Conservation (phyloP, 768 basidiomycete genomes). For the Harrya chromipes region DNA sequence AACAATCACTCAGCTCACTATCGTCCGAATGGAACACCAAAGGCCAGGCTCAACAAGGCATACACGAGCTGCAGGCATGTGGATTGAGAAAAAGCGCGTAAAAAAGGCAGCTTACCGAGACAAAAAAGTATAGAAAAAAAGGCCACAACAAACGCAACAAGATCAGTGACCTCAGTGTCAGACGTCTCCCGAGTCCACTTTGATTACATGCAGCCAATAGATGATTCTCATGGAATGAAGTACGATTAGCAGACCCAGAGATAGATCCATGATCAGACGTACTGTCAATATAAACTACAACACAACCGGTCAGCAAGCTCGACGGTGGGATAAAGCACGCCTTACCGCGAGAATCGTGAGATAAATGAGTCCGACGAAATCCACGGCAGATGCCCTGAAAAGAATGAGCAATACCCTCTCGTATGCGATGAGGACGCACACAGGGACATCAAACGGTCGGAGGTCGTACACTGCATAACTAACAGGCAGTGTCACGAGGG, state of each 20-base stretch:
- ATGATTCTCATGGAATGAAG: constrained; percentile 24
- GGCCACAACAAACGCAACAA: constrained; percentile 40
- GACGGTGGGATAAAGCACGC: neutral
- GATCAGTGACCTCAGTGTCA: constrained; percentile 39
- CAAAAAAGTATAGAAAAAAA: constrained; percentile 39
- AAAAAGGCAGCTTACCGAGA: constrained; percentile 32
- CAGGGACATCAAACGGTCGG: constrained; percentile 55
- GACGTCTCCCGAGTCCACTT: constrained; percentile 39
- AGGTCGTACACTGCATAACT: constrained; percentile 48
- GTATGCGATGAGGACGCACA: constrained; percentile 37
- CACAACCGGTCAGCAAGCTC: constrained; percentile 2
- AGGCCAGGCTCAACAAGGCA: constrained; percentile 56
- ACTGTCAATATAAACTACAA: constrained; percentile 29
- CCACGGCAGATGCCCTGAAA: constrained; percentile 49
- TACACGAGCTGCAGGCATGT: constrained; percentile 47
- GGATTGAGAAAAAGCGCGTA: neutral
- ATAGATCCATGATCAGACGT: neutral
- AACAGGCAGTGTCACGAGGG: constrained; percentile 47
- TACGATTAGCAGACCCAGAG: neutral
- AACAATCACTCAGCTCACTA: constrained; percentile 31
- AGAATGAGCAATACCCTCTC: neutral
- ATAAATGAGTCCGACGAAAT: constrained; percentile 54
- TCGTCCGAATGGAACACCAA: constrained; percentile 53
- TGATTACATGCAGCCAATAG: constrained; percentile 32
- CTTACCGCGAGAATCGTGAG: constrained; percentile 35